phyloP scores from a whole-genome alignment of 1,284 basidiomycete species.

The Cutaneotrichosporon dermatis region DNA sequence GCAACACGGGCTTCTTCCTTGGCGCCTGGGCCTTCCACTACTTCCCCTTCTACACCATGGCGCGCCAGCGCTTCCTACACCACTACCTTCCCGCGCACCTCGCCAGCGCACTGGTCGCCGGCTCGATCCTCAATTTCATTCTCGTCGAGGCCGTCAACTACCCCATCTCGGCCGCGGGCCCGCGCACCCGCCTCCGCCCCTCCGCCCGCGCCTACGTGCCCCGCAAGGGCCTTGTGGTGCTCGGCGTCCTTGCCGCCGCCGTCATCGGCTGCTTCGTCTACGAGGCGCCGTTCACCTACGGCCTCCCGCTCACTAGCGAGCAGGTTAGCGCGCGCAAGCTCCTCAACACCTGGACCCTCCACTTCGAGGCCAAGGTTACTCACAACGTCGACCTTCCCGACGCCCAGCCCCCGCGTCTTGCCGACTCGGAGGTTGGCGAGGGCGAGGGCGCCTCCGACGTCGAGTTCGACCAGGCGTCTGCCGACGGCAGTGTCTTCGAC shows the following conservation, averaged over 20 bases:
- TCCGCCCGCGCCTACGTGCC: conserved; percentile 64
- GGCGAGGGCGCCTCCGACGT: not conserved
- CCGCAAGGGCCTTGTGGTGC: conserved; percentile 54
- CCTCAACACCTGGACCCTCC: conserved; percentile 43
- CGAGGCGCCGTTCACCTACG: conserved; percentile 84
- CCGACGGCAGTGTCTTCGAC: too few species aligned
- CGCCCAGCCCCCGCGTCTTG: not conserved
- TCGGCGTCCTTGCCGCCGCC: conserved; percentile 55
- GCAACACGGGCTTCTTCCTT: conserved; percentile 92
- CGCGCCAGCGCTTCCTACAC: conserved; percentile 92
- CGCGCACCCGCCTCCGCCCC: conserved; percentile 60
- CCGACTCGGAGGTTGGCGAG: not conserved
- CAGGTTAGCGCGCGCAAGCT: conserved; percentile 46
- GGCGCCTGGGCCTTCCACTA: conserved; percentile 94
- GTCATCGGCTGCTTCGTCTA: conserved; percentile 68
- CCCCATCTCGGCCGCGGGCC: conserved; percentile 69
- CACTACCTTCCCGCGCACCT: conserved; percentile 96
- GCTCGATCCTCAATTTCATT: conserved; percentile 86
- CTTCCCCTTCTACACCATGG: conserved; percentile 97
- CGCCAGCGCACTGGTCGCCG: conserved; percentile 84
- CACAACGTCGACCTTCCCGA: conserved; percentile 7
- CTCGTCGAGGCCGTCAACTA: conserved; percentile 88
- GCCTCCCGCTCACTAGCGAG: conserved; percentile 84
- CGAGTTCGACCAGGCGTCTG: not conserved
- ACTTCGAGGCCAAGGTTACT: conserved; percentile 43